Evolutionary conservation across 768 basidiomycete species (phyloP).

Genomic region (Termitomyces sp.): DNA sequence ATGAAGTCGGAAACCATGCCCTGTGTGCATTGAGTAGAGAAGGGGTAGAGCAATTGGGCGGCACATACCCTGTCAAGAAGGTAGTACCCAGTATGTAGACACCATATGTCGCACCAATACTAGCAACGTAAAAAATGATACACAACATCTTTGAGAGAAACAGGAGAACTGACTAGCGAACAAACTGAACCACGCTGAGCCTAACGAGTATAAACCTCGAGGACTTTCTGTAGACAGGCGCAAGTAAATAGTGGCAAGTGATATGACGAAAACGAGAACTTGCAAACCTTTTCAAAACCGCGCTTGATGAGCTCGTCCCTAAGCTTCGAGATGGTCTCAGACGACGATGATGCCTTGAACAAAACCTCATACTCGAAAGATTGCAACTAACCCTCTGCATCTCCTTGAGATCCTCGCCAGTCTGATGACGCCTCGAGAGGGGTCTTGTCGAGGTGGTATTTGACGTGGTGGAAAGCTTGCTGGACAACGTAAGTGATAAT

Average conservation of each 20-base stretch:
- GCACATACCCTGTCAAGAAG: background rate
- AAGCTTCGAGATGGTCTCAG: slow-evolving; percentile 96
- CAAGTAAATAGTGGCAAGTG: slow-evolving; percentile 3
- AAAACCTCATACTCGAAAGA: slow-evolving; percentile 98
- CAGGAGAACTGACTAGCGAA: too few species aligned
- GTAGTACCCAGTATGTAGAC: background rate
- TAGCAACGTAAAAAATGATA: too few species aligned
- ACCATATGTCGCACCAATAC: too few species aligned
- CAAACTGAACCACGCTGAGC: too few species aligned
- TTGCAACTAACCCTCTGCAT: slow-evolving; percentile 92
- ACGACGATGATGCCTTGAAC: slow-evolving; percentile 91
- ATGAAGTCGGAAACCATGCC: slow-evolving; percentile 61
- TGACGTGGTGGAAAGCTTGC: slow-evolving; percentile 99
- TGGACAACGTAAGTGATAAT: slow-evolving; percentile 99
- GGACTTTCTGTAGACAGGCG: slow-evolving; percentile 62
- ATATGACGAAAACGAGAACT: background rate
- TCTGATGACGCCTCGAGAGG: slow-evolving; percentile 99
- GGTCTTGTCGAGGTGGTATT: slow-evolving; percentile 97
- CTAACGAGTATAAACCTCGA: slow-evolving; percentile 96
- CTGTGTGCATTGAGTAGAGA: slow-evolving; percentile 19
- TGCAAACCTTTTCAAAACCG: slow-evolving; percentile 85
- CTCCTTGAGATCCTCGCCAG: slow-evolving; percentile 97
- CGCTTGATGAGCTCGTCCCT: slow-evolving; percentile 97
- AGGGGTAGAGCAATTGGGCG: background rate
- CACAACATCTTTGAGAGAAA: too few species aligned